A percentile compares a stretch with the other conserved stretches of the same genome.
Conservation (phyloP, 1,139 yeast genomes). For the Candida tetrigidarum region DNA sequence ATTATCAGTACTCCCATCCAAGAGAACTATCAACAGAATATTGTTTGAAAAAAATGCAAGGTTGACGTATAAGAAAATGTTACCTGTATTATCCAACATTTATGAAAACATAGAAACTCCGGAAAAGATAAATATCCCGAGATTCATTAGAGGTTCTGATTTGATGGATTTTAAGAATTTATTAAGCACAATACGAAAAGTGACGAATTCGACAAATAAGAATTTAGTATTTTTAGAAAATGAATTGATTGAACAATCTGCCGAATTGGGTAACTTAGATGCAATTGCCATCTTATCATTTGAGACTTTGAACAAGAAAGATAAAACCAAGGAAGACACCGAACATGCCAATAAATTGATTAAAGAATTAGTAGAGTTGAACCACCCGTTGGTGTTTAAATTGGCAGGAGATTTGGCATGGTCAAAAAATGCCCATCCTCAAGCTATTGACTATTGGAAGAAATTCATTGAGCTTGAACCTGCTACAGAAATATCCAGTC, state of each 20-base stretch:
- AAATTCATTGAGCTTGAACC: slow-evolving; percentile 59
- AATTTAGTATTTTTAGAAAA: slow-evolving; percentile 65
- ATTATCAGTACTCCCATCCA: slow-evolving; percentile 58
- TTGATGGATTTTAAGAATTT: slow-evolving; percentile 71
- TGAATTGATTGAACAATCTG: slow-evolving; percentile 76
- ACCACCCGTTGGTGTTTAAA: slow-evolving; percentile 74
- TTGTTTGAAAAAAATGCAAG: slow-evolving; percentile 69
- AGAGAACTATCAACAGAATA: slow-evolving; percentile 57
- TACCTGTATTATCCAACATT: slow-evolving; percentile 55
- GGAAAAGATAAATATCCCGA: slow-evolving; percentile 41
- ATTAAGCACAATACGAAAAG: slow-evolving; percentile 61
- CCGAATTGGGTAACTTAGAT: slow-evolving; percentile 80
- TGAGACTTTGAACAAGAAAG: slow-evolving; percentile 48
- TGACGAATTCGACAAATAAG: slow-evolving; percentile 61
- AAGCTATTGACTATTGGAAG: slow-evolving; percentile 63
- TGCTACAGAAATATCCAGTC: slow-evolving; percentile 66
- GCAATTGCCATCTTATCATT: slow-evolving; percentile 77
- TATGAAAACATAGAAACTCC: slow-evolving; percentile 50
- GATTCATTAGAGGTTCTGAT: slow-evolving; percentile 54
- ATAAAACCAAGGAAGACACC: slow-evolving; percentile 54
- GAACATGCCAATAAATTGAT: slow-evolving; percentile 65
- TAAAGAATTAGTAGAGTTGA: slow-evolving; percentile 58
- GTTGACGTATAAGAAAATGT: slow-evolving; percentile 53
- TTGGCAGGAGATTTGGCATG: slow-evolving; percentile 75
- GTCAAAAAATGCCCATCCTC: slow-evolving; percentile 43